Evolutionary conservation across 192 early-diverging fungal genomes (phyloP).

Genomic region (Phycomyces nitens): DNA sequence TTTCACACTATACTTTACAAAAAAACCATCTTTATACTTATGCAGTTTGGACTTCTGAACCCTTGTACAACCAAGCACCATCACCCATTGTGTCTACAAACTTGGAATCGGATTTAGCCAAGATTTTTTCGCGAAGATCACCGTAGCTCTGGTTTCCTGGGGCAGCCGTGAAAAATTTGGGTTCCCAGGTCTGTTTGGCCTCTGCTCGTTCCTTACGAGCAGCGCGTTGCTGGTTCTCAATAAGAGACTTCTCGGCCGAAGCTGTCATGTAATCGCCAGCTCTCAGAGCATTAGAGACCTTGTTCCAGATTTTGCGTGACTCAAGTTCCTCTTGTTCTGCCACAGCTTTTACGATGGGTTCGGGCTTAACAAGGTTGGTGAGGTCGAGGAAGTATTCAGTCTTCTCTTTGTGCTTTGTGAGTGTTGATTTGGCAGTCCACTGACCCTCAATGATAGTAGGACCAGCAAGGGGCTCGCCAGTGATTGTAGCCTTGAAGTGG

Average conservation of each 20-base stretch:
- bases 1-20: too few relatives aligned
- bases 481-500: constrained; percentile 61
- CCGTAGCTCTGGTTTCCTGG: constrained; percentile 34
- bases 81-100: constrained; percentile 34
- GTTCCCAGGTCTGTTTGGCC: constrained; percentile 50
- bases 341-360: constrained; percentile 58
- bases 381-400: constrained; percentile 61
- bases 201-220: constrained; percentile 59
- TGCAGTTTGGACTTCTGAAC: too few relatives aligned
- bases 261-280: constrained; percentile 65
- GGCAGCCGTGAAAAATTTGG: constrained; percentile 45
- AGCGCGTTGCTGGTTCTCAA: constrained; percentile 65
- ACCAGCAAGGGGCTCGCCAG: background rate
- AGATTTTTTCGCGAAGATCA: constrained; percentile 27
- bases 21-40: too few relatives aligned
- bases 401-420: constrained; percentile 49
- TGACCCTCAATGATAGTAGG: constrained; percentile 55
- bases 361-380: constrained; percentile 39
- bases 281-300: constrained; percentile 63
- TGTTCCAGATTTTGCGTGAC: constrained; percentile 66
- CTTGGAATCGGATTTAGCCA: constrained; percentile 28
- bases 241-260: constrained; percentile 63
- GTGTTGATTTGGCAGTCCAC: constrained; percentile 65
- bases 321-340: constrained; percentile 59
- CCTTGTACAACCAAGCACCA: constrained; percentile 12